Conservation (phyloP, 164 flowering plant species). For the Liriodendron chinense region DNA sequence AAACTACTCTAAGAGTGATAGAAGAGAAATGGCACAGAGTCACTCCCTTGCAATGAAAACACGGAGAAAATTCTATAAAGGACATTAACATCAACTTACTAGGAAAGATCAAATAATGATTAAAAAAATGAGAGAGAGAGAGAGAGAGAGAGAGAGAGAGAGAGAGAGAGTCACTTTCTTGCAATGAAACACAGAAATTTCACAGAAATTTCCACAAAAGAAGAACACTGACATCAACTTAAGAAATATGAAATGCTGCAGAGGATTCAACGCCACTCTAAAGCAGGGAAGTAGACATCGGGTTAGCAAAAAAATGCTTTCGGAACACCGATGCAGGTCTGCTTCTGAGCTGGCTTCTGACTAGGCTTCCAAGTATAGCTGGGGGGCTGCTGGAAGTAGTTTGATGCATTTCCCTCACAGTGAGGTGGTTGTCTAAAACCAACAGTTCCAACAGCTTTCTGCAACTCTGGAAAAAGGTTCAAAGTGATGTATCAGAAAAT, state of each 20-base stretch:
- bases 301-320: conserved; percentile 82
- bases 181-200: no score
- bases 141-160: no score
- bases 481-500: conserved; percentile 3
- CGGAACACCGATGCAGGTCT: conserved; percentile 32
- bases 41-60: no score
- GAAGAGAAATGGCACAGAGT: neutral
- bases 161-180: no score
- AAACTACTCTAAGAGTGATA: no score
- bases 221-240: neutral
- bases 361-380: conserved; percentile 37
- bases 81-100: neutral
- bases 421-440: conserved; percentile 69
- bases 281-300: conserved; percentile 50
- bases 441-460: conserved; percentile 67
- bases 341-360: conserved; percentile 30
- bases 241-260: neutral
- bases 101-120: no score
- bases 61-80: no score
- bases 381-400: conserved; percentile 47
- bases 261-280: conserved; percentile 15
- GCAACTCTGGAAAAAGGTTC: conserved; percentile 57
- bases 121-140: no score
- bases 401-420: conserved; percentile 70
- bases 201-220: no score